A percentile compares a stretch with the other conserved stretches of the same genome.
Evolutionary conservation across 192 early-diverging fungal genomes (phyloP).

Genomic region (Mortierella claussenii): DNA sequence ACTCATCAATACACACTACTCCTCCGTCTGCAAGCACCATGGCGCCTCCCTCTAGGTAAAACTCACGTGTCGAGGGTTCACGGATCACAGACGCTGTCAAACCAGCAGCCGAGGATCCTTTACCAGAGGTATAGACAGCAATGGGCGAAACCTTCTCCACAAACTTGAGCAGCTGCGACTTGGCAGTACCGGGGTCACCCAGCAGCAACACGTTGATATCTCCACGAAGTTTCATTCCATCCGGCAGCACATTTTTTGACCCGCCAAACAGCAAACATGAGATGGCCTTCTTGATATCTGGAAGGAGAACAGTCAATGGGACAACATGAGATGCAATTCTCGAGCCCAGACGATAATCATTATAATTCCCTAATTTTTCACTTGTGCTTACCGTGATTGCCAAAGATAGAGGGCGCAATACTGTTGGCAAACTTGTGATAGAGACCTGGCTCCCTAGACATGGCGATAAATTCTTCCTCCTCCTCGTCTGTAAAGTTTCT

Average conservation of each 20-base stretch:
- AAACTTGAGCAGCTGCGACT: slow-evolving; percentile 98
- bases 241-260: slow-evolving; percentile 94
- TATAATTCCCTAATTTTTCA: no score
- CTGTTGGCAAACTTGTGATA: slow-evolving; percentile 91
- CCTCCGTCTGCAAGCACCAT: slow-evolving; percentile 99
- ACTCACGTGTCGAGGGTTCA: slow-evolving; percentile 92
- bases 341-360: no score
- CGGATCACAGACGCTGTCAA: slow-evolving; percentile 97
- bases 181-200: slow-evolving; percentile 99
- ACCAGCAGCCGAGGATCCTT: slow-evolving; percentile 98
- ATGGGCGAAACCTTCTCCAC: slow-evolving; percentile 97
- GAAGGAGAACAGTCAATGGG: not conserved
- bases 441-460: slow-evolving; percentile 89
- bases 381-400: slow-evolving; percentile 74
- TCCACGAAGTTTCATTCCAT: slow-evolving; percentile 96
- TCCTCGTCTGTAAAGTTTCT: slow-evolving; percentile 88
- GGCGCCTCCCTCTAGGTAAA: slow-evolving; percentile 97
- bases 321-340: no score
- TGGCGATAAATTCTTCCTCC: slow-evolving; percentile 90
- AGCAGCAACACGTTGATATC: slow-evolving; percentile 98
- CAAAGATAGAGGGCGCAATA: slow-evolving; percentile 98
- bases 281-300: slow-evolving; percentile 97
- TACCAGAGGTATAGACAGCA: slow-evolving; percentile 99
- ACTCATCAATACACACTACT: slow-evolving; percentile 99
- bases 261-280: slow-evolving; percentile 95